Evolutionary conservation across 345 rosid genomes (phyloP).

Genomic region (Lepidium africanum): DNA sequence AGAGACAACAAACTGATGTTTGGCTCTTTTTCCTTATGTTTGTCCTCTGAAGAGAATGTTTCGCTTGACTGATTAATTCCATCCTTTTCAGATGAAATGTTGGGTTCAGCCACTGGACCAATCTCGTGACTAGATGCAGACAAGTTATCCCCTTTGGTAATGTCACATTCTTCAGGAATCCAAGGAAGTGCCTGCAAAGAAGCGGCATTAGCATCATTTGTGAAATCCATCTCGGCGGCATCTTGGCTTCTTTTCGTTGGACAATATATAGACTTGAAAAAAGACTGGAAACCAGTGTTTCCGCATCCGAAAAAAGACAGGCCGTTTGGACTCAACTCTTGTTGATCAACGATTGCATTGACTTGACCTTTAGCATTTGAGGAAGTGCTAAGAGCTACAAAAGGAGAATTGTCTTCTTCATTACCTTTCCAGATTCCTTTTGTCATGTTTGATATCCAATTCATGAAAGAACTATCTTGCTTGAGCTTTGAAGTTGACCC

Average conservation of each 20-base stretch:
- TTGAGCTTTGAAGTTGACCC: constrained; percentile 43
- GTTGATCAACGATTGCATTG: constrained; percentile 21
- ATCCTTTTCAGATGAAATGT: constrained; percentile 23
- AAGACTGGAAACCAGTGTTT: constrained; percentile 62
- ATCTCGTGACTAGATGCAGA: constrained; percentile 27
- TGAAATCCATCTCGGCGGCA: constrained; percentile 25
- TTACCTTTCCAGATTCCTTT: constrained; percentile 54
- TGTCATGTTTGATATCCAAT: constrained; percentile 85
- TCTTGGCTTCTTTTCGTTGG: constrained; percentile 36
- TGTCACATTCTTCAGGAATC: constrained; percentile 28
- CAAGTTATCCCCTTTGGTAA: constrained; percentile 29
- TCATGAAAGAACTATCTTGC: constrained; percentile 81
- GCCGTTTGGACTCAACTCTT: constrained; percentile 3
- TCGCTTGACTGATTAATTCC: constrained; percentile 17
- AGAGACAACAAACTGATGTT: constrained; percentile 32
- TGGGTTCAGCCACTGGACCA: constrained; percentile 25
- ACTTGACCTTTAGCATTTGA: constrained; percentile 25
- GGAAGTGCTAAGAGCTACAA: constrained; percentile 31
- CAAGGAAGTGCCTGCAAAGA: constrained; percentile 34
- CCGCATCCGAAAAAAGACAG: constrained; percentile 21
- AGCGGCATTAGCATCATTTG: constrained; percentile 33
- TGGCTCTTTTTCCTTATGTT: constrained; percentile 31
- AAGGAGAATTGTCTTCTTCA: constrained; percentile 31
- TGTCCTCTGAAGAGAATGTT: constrained; percentile 28
- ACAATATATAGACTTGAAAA: constrained; percentile 66